Evolutionary conservation across 108 stramenopile genomes (phyloP), one percentile per base, ranked within the genome.

Genomic region (Cyclotella distinguenda): DNA sequence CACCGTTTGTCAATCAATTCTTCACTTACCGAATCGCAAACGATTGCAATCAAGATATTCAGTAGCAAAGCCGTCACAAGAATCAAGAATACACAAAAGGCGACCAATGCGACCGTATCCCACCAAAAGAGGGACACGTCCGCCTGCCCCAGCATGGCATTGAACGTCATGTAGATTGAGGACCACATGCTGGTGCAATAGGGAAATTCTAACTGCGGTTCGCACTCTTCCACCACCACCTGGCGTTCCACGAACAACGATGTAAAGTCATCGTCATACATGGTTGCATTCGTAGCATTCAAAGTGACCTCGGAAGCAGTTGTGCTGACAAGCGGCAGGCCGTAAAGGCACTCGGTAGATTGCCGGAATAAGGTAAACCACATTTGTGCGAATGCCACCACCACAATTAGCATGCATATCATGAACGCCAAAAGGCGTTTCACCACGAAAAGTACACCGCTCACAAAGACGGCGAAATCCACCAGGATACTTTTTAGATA

Each of bases 391-490:
- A 89, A 93, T 18, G 87, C 86, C 52, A 86, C 35, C 68, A 93
- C 74, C 39, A 85, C 86, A 23, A 87, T 82, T 22, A 72, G 40
- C 40, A 88, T 70, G 60, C 86, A 85, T 49, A 86, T 52, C 49
- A 93, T 60, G 63, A 93, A 89, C 6, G 86, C 83, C 28, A 80
- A 40, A 36, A 93, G 79, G 23, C 84, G 74, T 26, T 64, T 70
- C 18, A 80, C 48, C 19, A 93, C 91, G 54, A 85, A 89, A 21
- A 80, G 64, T 3, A 93, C 81, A 50, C 86, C 88, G 66, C 79
- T 81, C 13, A 89, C 79, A 72, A 93, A 93, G 28, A 93, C 88
- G n/a, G 88, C 88, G 63, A 89, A 93, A 19, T 93, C 85, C 58
- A 89, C 84, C 40, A 77, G 56, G 16, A 86, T 86, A 66, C 73